Base-by-base conservation (phyloP, 2,329 filamentous ascomycete species). In the Colletotrichum higginsianum region DNA sequence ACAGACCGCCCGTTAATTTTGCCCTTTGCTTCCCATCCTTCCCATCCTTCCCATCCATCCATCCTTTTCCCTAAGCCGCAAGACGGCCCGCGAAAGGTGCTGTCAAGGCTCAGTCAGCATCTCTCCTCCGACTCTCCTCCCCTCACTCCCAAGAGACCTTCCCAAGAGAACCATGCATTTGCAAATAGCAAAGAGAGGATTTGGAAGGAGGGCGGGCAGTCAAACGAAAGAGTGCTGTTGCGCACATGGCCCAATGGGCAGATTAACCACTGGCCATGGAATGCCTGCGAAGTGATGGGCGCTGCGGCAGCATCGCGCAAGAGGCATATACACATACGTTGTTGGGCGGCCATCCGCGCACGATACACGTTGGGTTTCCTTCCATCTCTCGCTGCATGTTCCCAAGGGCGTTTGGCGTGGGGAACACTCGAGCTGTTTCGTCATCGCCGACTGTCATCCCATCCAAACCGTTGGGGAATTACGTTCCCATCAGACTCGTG, bases 181-280 rank as follows among this genome's bases (percentile, higher is more conserved):
- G n/a, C 38, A 21, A 63, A 53, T 30, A 26, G 50, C 30, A 38
- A 1, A 26, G 12, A 30, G 55, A 60, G n/a, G 60, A 49, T n/a
- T 21, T 30, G 40, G 23, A 30, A 26, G 26, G 26, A 26, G 23
- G 2, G 23, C 23, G 23, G 23, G 23, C 23, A 26, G 26, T 26
- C 26, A 30, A 30, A 30, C 5, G 7, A 30, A 30, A 30, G 7
- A 30, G 30, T 30, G 30, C n/a, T 30, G 4, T 30, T 30, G 4
- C 61, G 63, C 68, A 63, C 53, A 58, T 71, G 58, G 68, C 23
- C 58, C 65, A 63, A 71, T 63, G 65, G 26, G 12, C n/a, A 26
- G 4, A 26, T 26, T 23, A 2, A 23, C 21, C 21, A 3, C 16
- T 26, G n/a, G 35, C 57, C 49, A 63, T 52, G 58, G 52, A 38